Conservation (phyloP, 2,329 filamentous ascomycete genomes). For the Ophiobolus disseminans region DNA sequence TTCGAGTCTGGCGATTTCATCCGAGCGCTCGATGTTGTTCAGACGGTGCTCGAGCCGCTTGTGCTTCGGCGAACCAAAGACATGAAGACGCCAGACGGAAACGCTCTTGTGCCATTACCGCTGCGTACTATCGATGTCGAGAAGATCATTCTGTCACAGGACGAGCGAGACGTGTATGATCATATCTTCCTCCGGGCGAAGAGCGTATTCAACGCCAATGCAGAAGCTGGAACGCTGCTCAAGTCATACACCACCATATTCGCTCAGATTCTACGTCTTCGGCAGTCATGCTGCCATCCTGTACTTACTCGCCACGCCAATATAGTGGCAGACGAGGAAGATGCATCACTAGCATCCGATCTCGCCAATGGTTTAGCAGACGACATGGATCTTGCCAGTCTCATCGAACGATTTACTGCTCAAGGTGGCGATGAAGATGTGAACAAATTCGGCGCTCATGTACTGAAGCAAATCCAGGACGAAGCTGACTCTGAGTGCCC, state of each 20-base stretch:
- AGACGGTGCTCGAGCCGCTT: conserved; percentile 94
- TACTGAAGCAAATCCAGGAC: conserved; percentile 87
- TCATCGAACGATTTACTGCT: conserved; percentile 84
- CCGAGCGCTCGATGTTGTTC: conserved; percentile 91
- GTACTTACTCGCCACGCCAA: conserved; percentile 84
- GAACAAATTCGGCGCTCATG: conserved; percentile 83
- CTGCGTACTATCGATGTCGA: conserved; percentile 84
- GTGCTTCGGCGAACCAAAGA: conserved; percentile 95
- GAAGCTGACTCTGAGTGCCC: conserved; percentile 91
- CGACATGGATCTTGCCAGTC: conserved; percentile 90
- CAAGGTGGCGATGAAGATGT: conserved; percentile 63
- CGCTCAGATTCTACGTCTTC: conserved; percentile 89
- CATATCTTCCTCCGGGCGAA: conserved; percentile 86
- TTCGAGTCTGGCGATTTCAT: conserved; percentile 97
- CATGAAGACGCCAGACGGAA: conserved; percentile 92
- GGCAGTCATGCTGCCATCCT: conserved; percentile 94
- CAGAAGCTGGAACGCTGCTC: conserved; percentile 90
- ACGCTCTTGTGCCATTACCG: conserved; percentile 81
- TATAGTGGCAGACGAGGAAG: conserved; percentile 85
- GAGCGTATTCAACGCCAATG: conserved; percentile 81
- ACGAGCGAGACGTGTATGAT: conserved; percentile 91
- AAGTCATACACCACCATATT: conserved; percentile 98
- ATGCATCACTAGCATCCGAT: conserved; percentile 79
- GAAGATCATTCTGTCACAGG: conserved; percentile 80
- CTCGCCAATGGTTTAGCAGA: conserved; percentile 82